Conservation (phyloP, 495 filamentous ascomycete genomes). For the Podospora australis region DNA sequence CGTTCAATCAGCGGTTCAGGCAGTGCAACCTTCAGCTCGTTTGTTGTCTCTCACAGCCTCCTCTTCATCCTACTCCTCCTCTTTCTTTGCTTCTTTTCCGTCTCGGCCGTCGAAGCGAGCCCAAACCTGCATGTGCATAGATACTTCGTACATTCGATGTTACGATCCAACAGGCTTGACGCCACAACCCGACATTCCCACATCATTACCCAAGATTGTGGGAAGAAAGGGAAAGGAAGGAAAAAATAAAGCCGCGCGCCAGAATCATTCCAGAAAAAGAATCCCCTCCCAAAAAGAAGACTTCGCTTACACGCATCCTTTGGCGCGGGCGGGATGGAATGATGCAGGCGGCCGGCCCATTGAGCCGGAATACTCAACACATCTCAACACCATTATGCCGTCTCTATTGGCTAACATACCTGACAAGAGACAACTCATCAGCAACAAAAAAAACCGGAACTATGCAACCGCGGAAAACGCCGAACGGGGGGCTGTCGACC, state of each 20-base stretch:
- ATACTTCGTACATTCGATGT: too few relatives aligned
- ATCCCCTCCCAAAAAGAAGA: background rate
- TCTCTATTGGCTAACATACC: background rate
- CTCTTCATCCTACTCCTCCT: background rate
- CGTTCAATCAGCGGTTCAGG: too few relatives aligned
- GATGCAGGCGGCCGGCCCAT: too few relatives aligned
- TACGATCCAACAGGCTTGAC: background rate
- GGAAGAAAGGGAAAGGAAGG: background rate
- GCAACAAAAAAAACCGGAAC: background rate
- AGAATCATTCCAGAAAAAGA: constrained; percentile 11
- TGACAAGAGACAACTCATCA: background rate
- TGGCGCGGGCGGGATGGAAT: too few relatives aligned
- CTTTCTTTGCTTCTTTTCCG: background rate
- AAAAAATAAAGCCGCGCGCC: constrained; percentile 7
- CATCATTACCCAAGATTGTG: constrained; percentile 1
- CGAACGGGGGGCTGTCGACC: background rate
- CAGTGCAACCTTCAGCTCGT: background rate
- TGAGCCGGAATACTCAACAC: constrained; percentile 6
- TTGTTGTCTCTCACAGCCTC: background rate
- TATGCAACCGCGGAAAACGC: too few relatives aligned
- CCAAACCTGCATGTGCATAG: background rate
- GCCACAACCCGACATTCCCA: background rate
- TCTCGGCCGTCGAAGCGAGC: background rate
- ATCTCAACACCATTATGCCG: background rate
- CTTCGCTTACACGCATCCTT: too few relatives aligned